These are phyloP conservation scores for Alternaria infectoria DNA, from an alignment of 2,329 filamentous ascomycete genomes.

Conservation along the genomic window DNA sequence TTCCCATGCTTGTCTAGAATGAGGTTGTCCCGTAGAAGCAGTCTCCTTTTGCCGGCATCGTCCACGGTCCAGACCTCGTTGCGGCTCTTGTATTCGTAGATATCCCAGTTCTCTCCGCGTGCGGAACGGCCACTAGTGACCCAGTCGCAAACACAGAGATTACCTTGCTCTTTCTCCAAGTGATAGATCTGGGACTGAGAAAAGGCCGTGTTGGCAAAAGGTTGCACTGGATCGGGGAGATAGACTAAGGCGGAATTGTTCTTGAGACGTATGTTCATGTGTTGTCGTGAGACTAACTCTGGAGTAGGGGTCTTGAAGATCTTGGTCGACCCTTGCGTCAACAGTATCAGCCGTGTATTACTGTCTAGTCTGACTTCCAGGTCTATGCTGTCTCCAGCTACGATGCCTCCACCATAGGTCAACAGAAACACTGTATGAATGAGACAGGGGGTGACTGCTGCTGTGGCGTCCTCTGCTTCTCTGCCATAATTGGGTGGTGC, in stretches of 20 bases:
- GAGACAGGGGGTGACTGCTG: constrained; percentile 53
- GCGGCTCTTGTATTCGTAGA: constrained; percentile 77
- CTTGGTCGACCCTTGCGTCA: constrained; percentile 84
- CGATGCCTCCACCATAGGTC: constrained; percentile 92
- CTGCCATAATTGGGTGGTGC: constrained; percentile 56
- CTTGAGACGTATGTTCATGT: constrained; percentile 57
- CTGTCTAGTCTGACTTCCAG: constrained; percentile 71
- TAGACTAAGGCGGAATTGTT: constrained; percentile 62
- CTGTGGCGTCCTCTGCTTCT: not conserved
- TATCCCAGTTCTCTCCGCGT: constrained; percentile 86
- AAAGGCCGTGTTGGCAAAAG: constrained; percentile 84
- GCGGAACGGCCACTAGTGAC: constrained; percentile 86
- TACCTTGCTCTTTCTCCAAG: constrained; percentile 53
- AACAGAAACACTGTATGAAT: constrained; percentile 83
- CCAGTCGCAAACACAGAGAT: constrained; percentile 89
- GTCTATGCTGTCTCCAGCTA: constrained; percentile 82
- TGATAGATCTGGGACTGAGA: constrained; percentile 82
- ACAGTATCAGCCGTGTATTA: constrained; percentile 67
- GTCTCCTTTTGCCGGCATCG: constrained; percentile 54
- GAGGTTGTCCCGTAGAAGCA: constrained; percentile 86
- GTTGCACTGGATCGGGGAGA: constrained; percentile 91
- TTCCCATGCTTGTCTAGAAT: constrained; percentile 65
- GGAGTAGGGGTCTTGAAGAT: constrained; percentile 79
- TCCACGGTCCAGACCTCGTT: constrained; percentile 80
- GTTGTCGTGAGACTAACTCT: constrained; percentile 54